phyloP scores from a whole-genome alignment of 2,329 filamentous ascomycete genomes.

The Venturia pyrina region DNA sequence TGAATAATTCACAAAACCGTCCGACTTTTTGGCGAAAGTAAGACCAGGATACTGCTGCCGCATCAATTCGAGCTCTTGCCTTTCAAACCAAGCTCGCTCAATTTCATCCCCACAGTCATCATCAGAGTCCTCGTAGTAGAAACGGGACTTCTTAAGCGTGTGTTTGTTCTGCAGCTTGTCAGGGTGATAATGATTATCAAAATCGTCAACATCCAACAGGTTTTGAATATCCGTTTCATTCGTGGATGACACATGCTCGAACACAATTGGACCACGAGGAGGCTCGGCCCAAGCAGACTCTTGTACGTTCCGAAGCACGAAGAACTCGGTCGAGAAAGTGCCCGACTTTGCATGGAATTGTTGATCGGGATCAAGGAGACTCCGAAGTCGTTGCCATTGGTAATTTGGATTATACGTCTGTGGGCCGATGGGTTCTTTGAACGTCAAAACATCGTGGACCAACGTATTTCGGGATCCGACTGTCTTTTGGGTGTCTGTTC shows the following conservation, averaged over 20 bases:
- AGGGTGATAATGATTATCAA: constrained; percentile 5
- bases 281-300: constrained; percentile 1
- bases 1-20: constrained; percentile 8
- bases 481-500: not conserved
- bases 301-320: constrained; percentile 10
- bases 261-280: not conserved
- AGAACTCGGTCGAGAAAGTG: constrained; percentile 37
- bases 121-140: not conserved
- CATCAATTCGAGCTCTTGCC: constrained; percentile 6
- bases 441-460: not conserved
- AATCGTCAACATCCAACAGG: not conserved
- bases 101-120: constrained; percentile 2
- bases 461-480: not conserved
- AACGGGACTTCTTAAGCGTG: not conserved
- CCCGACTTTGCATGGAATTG: constrained; percentile 30
- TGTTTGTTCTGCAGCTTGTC: not conserved
- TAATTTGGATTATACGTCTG: constrained; percentile 1
- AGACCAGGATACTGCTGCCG: constrained; percentile 7
- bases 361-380: constrained; percentile 28
- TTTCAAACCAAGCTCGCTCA: constrained; percentile 6
- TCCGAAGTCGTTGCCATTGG: not conserved
- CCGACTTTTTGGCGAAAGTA: not conserved
- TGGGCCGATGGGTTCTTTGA: not conserved
- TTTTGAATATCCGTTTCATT: not conserved
- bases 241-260: constrained; percentile 3